Conservation (phyloP, 768 basidiomycete genomes). For the Cystoderma amianthinum region DNA sequence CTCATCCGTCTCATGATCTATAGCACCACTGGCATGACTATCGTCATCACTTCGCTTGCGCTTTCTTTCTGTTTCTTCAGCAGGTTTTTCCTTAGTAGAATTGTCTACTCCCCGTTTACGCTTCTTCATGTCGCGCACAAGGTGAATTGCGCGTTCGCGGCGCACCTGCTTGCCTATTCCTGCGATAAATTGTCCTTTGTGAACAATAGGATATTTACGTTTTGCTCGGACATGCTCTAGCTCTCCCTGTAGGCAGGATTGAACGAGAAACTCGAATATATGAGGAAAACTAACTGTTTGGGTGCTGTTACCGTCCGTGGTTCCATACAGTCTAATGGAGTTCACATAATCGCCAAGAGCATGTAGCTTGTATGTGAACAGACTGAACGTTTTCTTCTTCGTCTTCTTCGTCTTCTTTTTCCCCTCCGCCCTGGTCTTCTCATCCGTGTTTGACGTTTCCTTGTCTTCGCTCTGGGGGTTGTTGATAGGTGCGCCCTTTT, state of each 20-base stretch:
- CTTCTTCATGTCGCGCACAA: too few species aligned
- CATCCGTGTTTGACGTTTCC: too few species aligned
- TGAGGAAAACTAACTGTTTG: conserved; percentile 2
- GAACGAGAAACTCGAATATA: background rate
- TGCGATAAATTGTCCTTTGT: background rate
- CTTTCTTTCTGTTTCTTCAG: background rate
- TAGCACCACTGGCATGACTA: background rate
- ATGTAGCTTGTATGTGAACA: conserved; percentile 7
- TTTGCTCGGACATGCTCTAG: conserved; percentile 5
- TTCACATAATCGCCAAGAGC: conserved; percentile 5
- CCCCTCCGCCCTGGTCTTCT: too few species aligned
- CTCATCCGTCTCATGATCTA: background rate
- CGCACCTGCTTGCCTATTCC: background rate
- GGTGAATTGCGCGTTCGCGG: background rate
- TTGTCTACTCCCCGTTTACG: too few species aligned
- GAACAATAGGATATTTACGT: background rate
- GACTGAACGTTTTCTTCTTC: background rate
- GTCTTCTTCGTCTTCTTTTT: too few species aligned
- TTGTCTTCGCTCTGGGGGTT: too few species aligned
- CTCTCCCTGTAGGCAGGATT: conserved; percentile 6
- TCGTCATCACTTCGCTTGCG: background rate
- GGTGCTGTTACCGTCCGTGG: conserved; percentile 5
- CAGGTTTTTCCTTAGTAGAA: too few species aligned
- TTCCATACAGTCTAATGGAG: conserved; percentile 5
- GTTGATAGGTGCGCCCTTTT: too few species aligned